Evolutionary conservation across 164 flowering plant genomes (phyloP).

Genomic region (Kingdonia uniflora): DNA sequence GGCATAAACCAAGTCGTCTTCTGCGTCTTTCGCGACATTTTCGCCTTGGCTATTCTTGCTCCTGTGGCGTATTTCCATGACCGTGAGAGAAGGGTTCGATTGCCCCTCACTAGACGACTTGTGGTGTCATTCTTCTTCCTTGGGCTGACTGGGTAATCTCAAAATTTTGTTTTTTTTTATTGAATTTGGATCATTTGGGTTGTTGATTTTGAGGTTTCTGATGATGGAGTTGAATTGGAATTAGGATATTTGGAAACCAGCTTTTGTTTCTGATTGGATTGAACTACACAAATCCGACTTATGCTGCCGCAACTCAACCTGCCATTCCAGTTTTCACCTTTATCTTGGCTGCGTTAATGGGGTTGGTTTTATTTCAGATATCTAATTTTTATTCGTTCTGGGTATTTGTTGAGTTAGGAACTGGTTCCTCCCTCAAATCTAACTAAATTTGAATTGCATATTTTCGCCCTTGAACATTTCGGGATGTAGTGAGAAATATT

Average conservation of each 20-base stretch:
- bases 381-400: too few relatives aligned
- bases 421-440: too few relatives aligned
- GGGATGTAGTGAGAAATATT: too few relatives aligned
- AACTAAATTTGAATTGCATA: too few relatives aligned
- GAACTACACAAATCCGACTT: slow-evolving; percentile 89
- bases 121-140: slow-evolving; percentile 74
- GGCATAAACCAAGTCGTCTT: slow-evolving; percentile 88
- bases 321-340: slow-evolving; percentile 94
- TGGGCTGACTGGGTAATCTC: slow-evolving; percentile 76
- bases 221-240: slow-evolving; percentile 3
- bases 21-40: slow-evolving; percentile 73
- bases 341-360: slow-evolving; percentile 68
- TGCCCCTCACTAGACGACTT: slow-evolving; percentile 14
- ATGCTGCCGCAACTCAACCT: slow-evolving; percentile 95
- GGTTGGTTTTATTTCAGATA: slow-evolving; percentile 39
- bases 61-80: slow-evolving; percentile 69
- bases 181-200: too few relatives aligned
- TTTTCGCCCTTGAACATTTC: too few relatives aligned
- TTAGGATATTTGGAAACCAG: slow-evolving; percentile 91
- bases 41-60: slow-evolving; percentile 80
- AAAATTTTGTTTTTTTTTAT: background rate
- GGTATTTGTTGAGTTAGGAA: too few relatives aligned
- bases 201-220: background rate
- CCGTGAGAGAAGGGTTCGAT: slow-evolving; percentile 17
- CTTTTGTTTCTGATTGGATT: slow-evolving; percentile 90